Conservation (phyloP, 495 filamentous ascomycete species). For the Jackrogersella multiformis region DNA sequence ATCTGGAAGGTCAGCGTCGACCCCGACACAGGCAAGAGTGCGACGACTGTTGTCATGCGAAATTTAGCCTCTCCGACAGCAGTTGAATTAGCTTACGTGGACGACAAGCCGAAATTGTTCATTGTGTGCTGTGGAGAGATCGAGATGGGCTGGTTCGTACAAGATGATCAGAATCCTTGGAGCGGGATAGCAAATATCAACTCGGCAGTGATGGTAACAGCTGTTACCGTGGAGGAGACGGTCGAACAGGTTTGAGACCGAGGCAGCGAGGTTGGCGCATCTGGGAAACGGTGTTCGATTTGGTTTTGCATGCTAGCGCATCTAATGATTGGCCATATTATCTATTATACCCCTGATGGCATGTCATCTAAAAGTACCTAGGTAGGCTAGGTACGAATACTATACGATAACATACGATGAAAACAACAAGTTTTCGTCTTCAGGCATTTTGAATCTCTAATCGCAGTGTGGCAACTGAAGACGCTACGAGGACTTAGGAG, state of each 20-base stretch:
- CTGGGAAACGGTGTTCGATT: slow-evolving; percentile 17
- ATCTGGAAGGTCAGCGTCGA: slow-evolving; percentile 43
- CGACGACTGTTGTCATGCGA: slow-evolving; percentile 30
- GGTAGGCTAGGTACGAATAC: not conserved
- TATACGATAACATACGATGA: slow-evolving; percentile 10
- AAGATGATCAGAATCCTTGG: slow-evolving; percentile 42
- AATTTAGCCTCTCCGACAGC: slow-evolving; percentile 43
- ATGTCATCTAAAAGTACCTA: slow-evolving; percentile 4
- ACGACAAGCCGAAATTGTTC: slow-evolving; percentile 38
- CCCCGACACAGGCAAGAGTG: slow-evolving; percentile 30
- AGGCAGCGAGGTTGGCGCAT: slow-evolving; percentile 7
- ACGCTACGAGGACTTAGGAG: too few species aligned
- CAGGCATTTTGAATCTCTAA: not conserved
- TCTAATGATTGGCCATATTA: slow-evolving; percentile 22
- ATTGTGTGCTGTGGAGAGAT: slow-evolving; percentile 46
- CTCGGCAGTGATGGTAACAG: slow-evolving; percentile 37
- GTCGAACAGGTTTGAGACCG: slow-evolving; percentile 14
- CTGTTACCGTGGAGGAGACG: slow-evolving; percentile 33
- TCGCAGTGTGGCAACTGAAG: not conserved
- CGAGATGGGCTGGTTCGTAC: slow-evolving; percentile 43
- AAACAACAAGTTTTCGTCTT: slow-evolving; percentile 2
- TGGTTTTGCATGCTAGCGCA: slow-evolving; percentile 26
- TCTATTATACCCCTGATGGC: slow-evolving; percentile 24
- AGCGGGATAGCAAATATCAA: slow-evolving; percentile 42
- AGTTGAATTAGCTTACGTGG: slow-evolving; percentile 37